Evolutionary conservation across 768 basidiomycete species (phyloP), one percentile per base, ranked within the genome.

Genomic region (Mycena haematopus): DNA sequence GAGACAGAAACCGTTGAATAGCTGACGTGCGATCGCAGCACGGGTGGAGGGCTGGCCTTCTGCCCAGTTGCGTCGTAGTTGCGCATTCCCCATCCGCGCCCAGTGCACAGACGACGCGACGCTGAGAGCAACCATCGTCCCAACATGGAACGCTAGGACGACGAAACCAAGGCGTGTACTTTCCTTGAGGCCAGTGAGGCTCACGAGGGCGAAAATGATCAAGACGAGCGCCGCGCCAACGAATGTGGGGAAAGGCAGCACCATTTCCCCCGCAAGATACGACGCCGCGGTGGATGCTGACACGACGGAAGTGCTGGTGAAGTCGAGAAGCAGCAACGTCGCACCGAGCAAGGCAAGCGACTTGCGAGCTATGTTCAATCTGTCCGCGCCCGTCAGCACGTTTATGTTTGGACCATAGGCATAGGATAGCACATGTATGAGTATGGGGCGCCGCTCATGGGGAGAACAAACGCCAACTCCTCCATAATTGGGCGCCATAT

Each of bases 401-500:
- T 11, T 40, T 17, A 17, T 10, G n/a, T n/a, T n/a, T 45, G 22
- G 6, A 10, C 14, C 15, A 14, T 31, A 15, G 14, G 36, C 45
- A 19, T 42, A 17, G 19, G 44, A 25, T 11, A 70, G 84, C 65
- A 88, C 86, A 89, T 74, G 69, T 89, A 90, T 0, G 85, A 84
- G 69, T 90, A 92, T 5, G 88, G 89, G 9, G 87, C 89, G 1
- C 91, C 91, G 58, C 80, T 85, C 11, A 91, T 80, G 0, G 89
- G 87, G 1, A 92, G 73, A 3, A 90, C 88, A 5, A 86, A 86
- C 0, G 82, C 89, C 10, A 93, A 73, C 69, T 92, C 91, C 65
- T 84, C 81, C 84, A 93, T 86, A 49, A 92, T 81, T 2, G 90
- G 90, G 14, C 88, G 83, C 87, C 89, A 92, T 24, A 92, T 70